phyloP scores from a whole-genome alignment of 2,329 filamentous ascomycete genomes.

The Xylaria digitata region DNA sequence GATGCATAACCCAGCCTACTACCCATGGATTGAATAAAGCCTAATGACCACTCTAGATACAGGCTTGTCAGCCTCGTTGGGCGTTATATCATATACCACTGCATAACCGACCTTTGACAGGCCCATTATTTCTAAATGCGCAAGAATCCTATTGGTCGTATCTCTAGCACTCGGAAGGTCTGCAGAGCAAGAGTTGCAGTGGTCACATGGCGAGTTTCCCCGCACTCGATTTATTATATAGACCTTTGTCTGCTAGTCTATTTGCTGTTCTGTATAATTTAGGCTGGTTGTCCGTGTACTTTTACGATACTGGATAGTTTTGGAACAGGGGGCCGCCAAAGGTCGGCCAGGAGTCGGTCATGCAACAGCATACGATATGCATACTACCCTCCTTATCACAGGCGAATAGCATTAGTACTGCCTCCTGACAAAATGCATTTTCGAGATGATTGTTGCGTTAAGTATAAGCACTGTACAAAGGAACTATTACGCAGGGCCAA shows the following conservation, averaged over 20 bases:
- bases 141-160: too few species aligned
- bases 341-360: background rate
- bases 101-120: background rate
- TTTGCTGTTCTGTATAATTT: too few species aligned
- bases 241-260: too few species aligned
- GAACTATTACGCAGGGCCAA: constrained; percentile 13
- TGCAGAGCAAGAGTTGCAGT: too few species aligned
- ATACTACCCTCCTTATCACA: too few species aligned
- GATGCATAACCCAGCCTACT: constrained; percentile 8
- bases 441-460: constrained; percentile 4
- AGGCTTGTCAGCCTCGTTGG: constrained; percentile 8
- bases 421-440: constrained; percentile 9
- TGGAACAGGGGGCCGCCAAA: background rate
- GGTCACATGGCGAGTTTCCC: too few species aligned
- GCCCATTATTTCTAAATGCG: too few species aligned
- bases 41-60: background rate
- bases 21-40: constrained; percentile 7
- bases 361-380: background rate
- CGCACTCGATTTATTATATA: too few species aligned
- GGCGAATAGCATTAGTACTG: background rate
- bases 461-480: constrained; percentile 15
- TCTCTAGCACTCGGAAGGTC: too few species aligned
- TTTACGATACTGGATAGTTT: too few species aligned
- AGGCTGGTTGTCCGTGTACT: too few species aligned
- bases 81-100: background rate